These are phyloP conservation scores for Dovyalis caffra DNA, from an alignment of 345 rosid species.

Conservation along the genomic window DNA sequence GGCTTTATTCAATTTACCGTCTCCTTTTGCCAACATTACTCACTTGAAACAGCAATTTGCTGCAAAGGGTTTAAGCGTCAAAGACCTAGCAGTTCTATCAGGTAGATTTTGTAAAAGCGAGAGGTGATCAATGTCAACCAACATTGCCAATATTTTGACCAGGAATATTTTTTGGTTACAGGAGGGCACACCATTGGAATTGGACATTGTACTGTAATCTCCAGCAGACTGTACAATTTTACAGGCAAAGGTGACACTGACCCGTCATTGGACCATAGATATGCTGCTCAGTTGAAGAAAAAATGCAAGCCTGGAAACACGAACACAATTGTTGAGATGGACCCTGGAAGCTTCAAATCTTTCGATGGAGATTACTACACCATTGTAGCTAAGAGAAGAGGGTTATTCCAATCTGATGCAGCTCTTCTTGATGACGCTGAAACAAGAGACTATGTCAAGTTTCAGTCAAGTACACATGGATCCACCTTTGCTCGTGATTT, in stretches of 20 bases:
- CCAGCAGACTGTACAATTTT: constrained; percentile 53
- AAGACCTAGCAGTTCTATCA: constrained; percentile 55
- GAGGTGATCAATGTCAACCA: neutral
- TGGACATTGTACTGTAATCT: constrained; percentile 37
- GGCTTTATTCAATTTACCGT: constrained; percentile 30
- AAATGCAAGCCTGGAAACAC: constrained; percentile 45
- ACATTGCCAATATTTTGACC: neutral
- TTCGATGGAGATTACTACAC: constrained; percentile 52
- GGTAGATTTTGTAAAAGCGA: constrained; percentile 49
- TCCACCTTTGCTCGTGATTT: constrained; percentile 29
- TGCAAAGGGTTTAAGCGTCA: constrained; percentile 41
- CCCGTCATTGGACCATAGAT: constrained; percentile 50
- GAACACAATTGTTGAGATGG: constrained; percentile 44
- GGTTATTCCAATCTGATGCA: constrained; percentile 59
- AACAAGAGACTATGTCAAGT: constrained; percentile 33
- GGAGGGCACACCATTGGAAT: constrained; percentile 64
- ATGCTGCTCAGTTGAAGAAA: constrained; percentile 39
- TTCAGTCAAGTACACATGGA: constrained; percentile 31
- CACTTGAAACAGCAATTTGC: constrained; percentile 33
- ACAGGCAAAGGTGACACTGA: constrained; percentile 56
- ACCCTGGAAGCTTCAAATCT: constrained; percentile 57
- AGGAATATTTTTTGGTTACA: neutral
- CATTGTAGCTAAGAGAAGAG: constrained; percentile 45
- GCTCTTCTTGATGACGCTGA: constrained; percentile 48
- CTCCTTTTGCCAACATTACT: constrained; percentile 37